Base-by-base conservation (phyloP, 164 flowering plant species). In the Vitis rotundifolia region DNA sequence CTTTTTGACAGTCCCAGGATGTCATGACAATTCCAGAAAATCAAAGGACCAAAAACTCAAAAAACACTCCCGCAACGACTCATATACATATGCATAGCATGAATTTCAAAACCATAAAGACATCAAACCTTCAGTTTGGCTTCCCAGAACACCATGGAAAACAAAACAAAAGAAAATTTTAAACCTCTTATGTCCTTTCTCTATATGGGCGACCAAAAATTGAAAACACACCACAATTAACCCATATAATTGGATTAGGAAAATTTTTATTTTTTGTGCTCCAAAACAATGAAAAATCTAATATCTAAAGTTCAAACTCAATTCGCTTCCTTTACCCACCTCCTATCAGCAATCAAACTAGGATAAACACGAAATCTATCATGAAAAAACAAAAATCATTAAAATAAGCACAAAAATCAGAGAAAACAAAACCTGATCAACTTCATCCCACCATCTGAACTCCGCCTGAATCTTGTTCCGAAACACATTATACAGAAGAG, bases 391-490 rank as follows among this genome's bases (percentile, higher is more conserved):
- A 59, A 55, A 44, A 12, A n/a, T 6, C 11, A 8, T 37, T 19
- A 47, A 65, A 68, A 58, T 22, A 37, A 19, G 28, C 8, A 11
- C 54, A 11, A 61, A 70, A 49, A 15, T 11, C 14, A 60, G 44
- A 12, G 9, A 74, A 64, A 76, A 49, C 3, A 62, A 70, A 47
- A 90, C 98, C 96, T 91, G 88, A 76, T 89, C 98, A 70, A 92
- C 83, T 72, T 83, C 82, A 54, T 92, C 98, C 98, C 98, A 92
- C 98, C 98, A 92, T 57, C 89, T 75, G 82, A 92, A 92, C 80
- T 89, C 91, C 13, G 98, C 49, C 67, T 92, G 80, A 61, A 88
- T 64, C 74, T 86, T 93, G 84, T 89, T 85, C 52, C 98, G 77
- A 44, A 87, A 76, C 59, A 93, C 90, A 73, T 93, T 91, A 73